Base-by-base conservation (phyloP, 352 stramenopile species). In the Globisporangium perplexum region DNA sequence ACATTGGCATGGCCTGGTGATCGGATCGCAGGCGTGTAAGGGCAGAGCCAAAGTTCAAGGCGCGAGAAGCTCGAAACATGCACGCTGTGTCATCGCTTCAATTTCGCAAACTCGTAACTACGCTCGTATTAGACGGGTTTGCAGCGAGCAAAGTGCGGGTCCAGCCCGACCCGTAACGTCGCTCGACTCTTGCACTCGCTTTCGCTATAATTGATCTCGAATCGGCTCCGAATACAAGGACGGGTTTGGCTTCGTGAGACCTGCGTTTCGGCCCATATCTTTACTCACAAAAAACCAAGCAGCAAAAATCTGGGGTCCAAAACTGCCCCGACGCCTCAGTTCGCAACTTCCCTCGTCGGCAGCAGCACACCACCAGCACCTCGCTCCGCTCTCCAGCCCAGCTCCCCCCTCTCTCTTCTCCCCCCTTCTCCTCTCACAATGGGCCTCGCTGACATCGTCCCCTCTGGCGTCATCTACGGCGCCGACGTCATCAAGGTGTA, bases 401-500 rank as follows among this genome's bases (percentile, higher is more conserved):
- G 23, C 50, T 52, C 28, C 47, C 8, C 31, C 26, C 46, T 49
- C 22, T 15, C 15, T 22, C 18, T 50, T 17, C 20, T 22, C 23
- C 30, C 36, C 26, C 3, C 42, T 48, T 17, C 26, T 7, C 42
- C 30, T 42, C 50, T 6, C 41, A 86, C 53, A 57, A 93, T 93
- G 83, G 83, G 83, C 66, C 70, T 93, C 55, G 60, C 90, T 36
- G 83, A 93, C 50, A 87, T 93, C 57, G 83, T 93, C 57, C 80
- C 83, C 57, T 63, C 83, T 18, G 87, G 87, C 64, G 85, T 96
- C 31, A 73, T 96, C 64, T 95, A 90, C 68, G 85, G 82, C 60
- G 77, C 90, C 35, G 83, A 96, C 60, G 80, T 95, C 41, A 66
- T 92, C 60, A 87, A 95, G 71, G 81, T 97, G 50, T 97, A 97